Percentiles rank a stretch among this genome's conserved stretches.
Evolutionary conservation across 2,329 filamentous ascomycete species (phyloP).

Genomic region (Xylariales sp.): DNA sequence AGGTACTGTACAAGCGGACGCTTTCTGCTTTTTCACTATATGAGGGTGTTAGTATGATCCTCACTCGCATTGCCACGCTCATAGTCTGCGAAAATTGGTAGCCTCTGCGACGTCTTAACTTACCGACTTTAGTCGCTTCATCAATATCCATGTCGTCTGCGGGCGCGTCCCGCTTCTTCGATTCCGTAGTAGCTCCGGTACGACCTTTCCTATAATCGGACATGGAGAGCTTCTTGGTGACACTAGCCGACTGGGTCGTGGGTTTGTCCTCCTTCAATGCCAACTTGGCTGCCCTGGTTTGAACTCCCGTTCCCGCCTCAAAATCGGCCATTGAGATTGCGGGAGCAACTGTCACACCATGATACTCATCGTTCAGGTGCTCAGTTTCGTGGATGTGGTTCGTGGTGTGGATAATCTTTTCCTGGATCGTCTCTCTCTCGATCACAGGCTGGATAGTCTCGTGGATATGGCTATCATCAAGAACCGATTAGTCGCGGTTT

Average conservation of each 20-base stretch:
- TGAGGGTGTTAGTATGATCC: too few relatives aligned
- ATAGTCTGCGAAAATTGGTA: too few relatives aligned
- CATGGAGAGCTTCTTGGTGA: neutral
- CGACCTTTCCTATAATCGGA: neutral
- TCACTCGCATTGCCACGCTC: too few relatives aligned
- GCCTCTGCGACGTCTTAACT: too few relatives aligned
- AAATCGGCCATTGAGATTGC: neutral
- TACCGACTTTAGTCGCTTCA: too few relatives aligned
- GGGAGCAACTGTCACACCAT: neutral
- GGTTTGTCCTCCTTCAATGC: neutral
- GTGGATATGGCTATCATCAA: constrained; percentile 3
- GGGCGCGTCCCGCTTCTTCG: too few relatives aligned
- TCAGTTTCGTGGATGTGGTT: constrained; percentile 1
- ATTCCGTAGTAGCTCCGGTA: neutral
- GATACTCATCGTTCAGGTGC: neutral
- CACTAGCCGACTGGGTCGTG: neutral
- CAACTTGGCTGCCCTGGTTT: neutral
- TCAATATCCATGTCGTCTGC: constrained; percentile 11
- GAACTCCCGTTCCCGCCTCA: neutral
- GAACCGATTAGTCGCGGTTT: too few relatives aligned
- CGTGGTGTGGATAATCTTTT: neutral
- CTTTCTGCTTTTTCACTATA: too few relatives aligned
- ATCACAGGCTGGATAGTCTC: neutral
- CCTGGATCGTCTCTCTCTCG: neutral
- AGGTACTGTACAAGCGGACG: too few relatives aligned